These are phyloP conservation scores for Agaricus blazei DNA, from an alignment of 768 basidiomycete species.

Conservation along the genomic window DNA sequence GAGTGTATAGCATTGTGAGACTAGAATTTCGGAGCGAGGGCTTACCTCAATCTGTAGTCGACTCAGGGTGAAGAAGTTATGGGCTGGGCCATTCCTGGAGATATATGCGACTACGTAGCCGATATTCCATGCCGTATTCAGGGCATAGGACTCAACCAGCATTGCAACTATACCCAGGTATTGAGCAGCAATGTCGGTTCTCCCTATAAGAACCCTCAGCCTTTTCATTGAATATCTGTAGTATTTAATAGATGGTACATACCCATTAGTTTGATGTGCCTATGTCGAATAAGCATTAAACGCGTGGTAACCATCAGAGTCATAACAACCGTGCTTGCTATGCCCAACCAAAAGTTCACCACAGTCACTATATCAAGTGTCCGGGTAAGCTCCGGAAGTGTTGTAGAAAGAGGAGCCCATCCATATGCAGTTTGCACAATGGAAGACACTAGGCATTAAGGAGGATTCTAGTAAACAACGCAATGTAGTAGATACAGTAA, in stretches of 20 bases:
- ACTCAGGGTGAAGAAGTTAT: not conserved
- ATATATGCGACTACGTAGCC: not conserved
- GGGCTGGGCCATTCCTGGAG: not conserved
- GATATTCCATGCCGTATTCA: not conserved
- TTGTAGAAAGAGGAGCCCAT: too few relatives aligned
- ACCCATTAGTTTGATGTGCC: not conserved
- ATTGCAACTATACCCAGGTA: not conserved
- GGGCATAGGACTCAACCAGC: slow-evolving; percentile 1
- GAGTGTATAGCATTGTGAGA: not conserved
- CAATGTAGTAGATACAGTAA: too few relatives aligned
- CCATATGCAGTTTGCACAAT: not conserved
- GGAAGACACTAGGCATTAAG: too few relatives aligned
- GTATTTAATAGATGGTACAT: too few relatives aligned
- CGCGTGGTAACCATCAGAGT: not conserved
- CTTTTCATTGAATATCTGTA: not conserved
- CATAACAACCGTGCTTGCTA: not conserved
- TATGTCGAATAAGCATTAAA: not conserved
- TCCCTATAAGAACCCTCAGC: not conserved
- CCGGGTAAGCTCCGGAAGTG: not conserved
- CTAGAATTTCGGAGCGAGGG: not conserved
- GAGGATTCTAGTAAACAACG: too few relatives aligned
- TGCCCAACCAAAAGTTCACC: not conserved
- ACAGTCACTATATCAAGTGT: too few relatives aligned
- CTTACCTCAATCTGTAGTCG: not conserved
- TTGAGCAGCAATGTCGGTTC: not conserved